Evolutionary conservation across 805 yeast genomes (phyloP).

Genomic region (Candida tibetensis): DNA sequence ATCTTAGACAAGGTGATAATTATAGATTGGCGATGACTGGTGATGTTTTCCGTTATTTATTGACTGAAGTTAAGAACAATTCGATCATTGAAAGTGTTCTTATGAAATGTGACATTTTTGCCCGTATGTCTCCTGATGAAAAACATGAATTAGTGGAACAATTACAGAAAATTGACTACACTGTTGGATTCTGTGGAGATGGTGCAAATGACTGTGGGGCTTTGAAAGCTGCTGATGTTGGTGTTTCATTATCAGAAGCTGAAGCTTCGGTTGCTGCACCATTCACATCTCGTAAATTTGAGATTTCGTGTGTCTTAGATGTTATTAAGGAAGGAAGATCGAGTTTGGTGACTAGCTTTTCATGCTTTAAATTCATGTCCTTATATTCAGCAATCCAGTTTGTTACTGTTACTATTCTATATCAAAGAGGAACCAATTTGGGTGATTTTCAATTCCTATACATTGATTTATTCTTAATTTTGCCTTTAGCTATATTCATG

Average conservation of each 20-base stretch:
- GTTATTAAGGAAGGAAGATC: conserved; percentile 95
- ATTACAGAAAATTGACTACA: conserved; percentile 79
- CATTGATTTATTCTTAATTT: conserved; percentile 85
- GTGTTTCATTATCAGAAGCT: conserved; percentile 92
- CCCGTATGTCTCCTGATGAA: conserved; percentile 99
- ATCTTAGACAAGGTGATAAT: conserved; percentile 26
- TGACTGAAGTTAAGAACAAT: conserved; percentile 50
- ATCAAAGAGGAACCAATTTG: conserved; percentile 83
- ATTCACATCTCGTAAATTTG: conserved; percentile 86
- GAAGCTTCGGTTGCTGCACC: conserved; percentile 99
- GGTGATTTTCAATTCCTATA: conserved; percentile 97
- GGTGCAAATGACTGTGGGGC: conserved; percentile 99
- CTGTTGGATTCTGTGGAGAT: conserved; percentile 97
- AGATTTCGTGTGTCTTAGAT: conserved; percentile 87
- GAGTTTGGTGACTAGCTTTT: conserved; percentile 88
- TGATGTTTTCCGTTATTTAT: conserved; percentile 77
- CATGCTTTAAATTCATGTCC: conserved; percentile 98
- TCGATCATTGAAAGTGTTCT: conserved; percentile 54
- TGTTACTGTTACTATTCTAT: conserved; percentile 77
- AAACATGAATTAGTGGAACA: conserved; percentile 93
- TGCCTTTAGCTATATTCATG: conserved; percentile 96
- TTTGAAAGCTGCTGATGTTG: conserved; percentile 94
- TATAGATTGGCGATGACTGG: conserved; percentile 88
- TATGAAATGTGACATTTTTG: conserved; percentile 74
- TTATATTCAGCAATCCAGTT: conserved; percentile 96